These are phyloP conservation scores for Beauveria bassiana DNA, from an alignment of 2,329 filamentous ascomycete genomes.

Conservation along the genomic window DNA sequence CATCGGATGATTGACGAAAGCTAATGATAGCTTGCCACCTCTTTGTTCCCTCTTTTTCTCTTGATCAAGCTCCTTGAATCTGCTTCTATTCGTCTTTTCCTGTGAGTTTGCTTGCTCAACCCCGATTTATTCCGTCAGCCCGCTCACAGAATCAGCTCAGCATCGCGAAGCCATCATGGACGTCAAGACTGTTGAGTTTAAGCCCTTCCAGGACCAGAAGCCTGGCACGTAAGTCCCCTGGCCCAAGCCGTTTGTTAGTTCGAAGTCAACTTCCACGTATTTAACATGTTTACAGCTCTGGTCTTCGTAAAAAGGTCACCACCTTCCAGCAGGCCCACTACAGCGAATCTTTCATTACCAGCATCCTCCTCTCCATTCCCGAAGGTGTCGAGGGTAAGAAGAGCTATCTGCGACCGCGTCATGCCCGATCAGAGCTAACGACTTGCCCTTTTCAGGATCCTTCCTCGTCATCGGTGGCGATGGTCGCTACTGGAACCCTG, in stretches of 20 bases:
- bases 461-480: slow-evolving; percentile 97
- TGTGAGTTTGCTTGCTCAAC: neutral
- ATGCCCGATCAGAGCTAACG: slow-evolving; percentile 13
- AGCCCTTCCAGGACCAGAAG: slow-evolving; percentile 92
- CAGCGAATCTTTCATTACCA: slow-evolving; percentile 90
- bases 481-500: slow-evolving; percentile 94
- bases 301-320: slow-evolving; percentile 97
- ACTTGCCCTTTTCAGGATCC: slow-evolving; percentile 37
- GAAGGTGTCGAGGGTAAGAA: slow-evolving; percentile 72
- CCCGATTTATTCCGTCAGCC: neutral
- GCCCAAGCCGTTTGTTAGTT: neutral
- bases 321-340: slow-evolving; percentile 95
- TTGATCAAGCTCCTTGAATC: slow-evolving; percentile 14
- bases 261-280: neutral
- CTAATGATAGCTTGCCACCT: slow-evolving; percentile 10
- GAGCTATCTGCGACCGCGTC: neutral
- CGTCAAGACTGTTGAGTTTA: slow-evolving; percentile 69
- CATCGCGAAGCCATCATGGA: slow-evolving; percentile 47
- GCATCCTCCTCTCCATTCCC: slow-evolving; percentile 91
- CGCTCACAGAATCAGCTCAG: slow-evolving; percentile 5
- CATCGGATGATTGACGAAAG: slow-evolving; percentile 8
- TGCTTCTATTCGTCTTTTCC: slow-evolving; percentile 6
- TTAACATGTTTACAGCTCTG: slow-evolving; percentile 55
- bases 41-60: slow-evolving; percentile 12
- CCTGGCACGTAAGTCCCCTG: slow-evolving; percentile 80